Evolutionary conservation across 129 eudicot species (phyloP).

Genomic region (Helianthus tuberosus): DNA sequence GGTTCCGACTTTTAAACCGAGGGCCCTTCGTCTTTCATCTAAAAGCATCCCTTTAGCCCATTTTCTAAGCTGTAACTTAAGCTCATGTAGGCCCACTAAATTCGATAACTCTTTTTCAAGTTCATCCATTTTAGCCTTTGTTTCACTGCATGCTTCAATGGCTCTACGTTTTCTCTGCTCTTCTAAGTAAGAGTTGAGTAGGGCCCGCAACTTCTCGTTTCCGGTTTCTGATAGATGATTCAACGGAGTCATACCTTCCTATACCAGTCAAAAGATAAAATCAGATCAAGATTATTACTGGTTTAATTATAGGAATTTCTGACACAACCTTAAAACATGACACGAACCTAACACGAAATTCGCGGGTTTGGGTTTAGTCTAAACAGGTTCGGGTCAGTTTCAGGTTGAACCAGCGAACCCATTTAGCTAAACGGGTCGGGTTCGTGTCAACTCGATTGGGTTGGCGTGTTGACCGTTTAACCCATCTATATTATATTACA

Average conservation of each 20-base stretch:
- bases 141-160: conserved; percentile 83
- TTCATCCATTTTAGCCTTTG: conserved; percentile 90
- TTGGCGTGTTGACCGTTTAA: too few relatives aligned
- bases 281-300: background rate
- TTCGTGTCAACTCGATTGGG: too few relatives aligned
- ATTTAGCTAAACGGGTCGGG: too few relatives aligned
- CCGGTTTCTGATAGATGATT: conserved; percentile 89
- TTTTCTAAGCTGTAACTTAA: conserved; percentile 74
- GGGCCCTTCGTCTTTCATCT: conserved; percentile 87
- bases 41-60: conserved; percentile 92
- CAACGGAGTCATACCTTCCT: conserved; percentile 88
- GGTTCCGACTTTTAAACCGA: conserved; percentile 74
- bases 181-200: conserved; percentile 58
- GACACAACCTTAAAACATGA: too few relatives aligned
- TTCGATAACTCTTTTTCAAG: conserved; percentile 76
- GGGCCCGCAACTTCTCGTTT: conserved; percentile 68
- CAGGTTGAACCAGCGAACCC: too few relatives aligned
- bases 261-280: conserved; percentile 27
- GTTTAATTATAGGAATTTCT: too few relatives aligned
- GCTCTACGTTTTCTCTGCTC: conserved; percentile 73
- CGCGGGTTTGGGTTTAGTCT: too few relatives aligned
- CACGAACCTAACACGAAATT: too few relatives aligned
- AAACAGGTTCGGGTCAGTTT: too few relatives aligned
- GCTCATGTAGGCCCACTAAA: conserved; percentile 75
- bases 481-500: too few relatives aligned